Base-by-base conservation (phyloP, 345 rosid species). In the Noccaea caerulescens region DNA sequence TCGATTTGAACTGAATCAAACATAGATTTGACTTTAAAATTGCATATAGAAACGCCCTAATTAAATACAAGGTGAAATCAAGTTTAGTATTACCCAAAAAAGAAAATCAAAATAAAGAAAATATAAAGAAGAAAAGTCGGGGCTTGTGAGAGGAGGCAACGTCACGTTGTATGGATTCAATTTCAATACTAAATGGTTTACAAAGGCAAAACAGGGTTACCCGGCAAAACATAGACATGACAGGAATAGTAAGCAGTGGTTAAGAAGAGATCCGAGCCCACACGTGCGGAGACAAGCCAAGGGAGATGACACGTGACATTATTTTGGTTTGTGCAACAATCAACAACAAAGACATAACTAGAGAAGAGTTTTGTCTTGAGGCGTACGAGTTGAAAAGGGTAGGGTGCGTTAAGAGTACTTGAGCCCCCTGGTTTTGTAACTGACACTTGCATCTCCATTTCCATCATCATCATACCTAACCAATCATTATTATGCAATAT, bases 281-380 rank as follows among this genome's bases (percentile, higher is more conserved):
- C 75, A 47, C 75, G 79, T 76, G 79, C 66, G 71, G 71, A 5
- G 71, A 76, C 66, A 63, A 16, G 20, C 34, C 75, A 58, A 76
- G 71, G 61, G 44, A 62, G 60, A 54, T 56, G 59, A 39, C 71
- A 76, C 61, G 79, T 44, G 71, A 56, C 38, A 47, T 69, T 54
- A 38, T 39, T 46, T 23, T 46, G 34, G 64, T 30, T 30, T 60
- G 78, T 68, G 58, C 54, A 43, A 43, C 52, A 43, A 43, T 27
- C 66, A 61, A 53, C 63, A 53, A 75, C 68, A 68, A 75, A 25
- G 73, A 75, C 64, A 67, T 16, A 38, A 74, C 68, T 23, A 66
- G 10, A n/a, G 10, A 62, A 37, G 18, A 3, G 46, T 33, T 75
- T 46, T 75, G 75, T 75, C 75, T 13, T 62, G 60, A 6, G 68